Percentiles rank a stretch among this genome's conserved stretches.
These are phyloP conservation scores for Pelargonium myrrhifolium DNA, from an alignment of 441 rosid genomes.

Conservation along the genomic window DNA sequence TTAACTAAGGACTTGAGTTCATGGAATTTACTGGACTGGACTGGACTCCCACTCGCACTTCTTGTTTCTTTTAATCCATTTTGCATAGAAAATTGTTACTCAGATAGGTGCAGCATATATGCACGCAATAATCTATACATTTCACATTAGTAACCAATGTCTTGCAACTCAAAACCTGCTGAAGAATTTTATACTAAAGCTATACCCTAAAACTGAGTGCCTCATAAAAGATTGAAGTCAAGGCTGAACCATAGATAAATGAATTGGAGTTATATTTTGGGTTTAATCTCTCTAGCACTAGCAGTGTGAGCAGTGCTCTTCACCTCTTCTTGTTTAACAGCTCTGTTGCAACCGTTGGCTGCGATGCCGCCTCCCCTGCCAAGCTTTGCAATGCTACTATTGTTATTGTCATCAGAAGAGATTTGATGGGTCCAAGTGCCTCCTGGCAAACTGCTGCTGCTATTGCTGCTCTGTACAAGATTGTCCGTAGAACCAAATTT, in stretches of 20 bases:
- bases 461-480: constrained; percentile 17
- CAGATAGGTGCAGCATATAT: no score
- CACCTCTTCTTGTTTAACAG: constrained; percentile 16
- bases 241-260: not conserved
- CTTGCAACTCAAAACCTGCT: no score
- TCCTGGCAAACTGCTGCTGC: constrained; percentile 22
- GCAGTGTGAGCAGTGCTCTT: constrained; percentile 7
- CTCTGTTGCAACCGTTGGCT: constrained; percentile 19
- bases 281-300: constrained; percentile 13
- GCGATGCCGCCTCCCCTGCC: constrained; percentile 10
- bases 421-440: constrained; percentile 12
- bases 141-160: no score
- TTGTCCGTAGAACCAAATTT: constrained; percentile 8
- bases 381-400: constrained; percentile 6
- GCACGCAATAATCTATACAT: no score
- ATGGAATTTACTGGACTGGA: no score
- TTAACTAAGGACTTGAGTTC: no score
- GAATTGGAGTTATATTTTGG: constrained; percentile 1
- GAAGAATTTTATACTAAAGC: not conserved
- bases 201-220: not conserved
- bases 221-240: not conserved
- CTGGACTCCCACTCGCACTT: no score
- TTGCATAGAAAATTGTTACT: no score
- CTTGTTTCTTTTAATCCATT: no score
- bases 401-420: constrained; percentile 8